Evolutionary conservation across 2,329 filamentous ascomycete species (phyloP).

Genomic region (Ceratocystis papillata): DNA sequence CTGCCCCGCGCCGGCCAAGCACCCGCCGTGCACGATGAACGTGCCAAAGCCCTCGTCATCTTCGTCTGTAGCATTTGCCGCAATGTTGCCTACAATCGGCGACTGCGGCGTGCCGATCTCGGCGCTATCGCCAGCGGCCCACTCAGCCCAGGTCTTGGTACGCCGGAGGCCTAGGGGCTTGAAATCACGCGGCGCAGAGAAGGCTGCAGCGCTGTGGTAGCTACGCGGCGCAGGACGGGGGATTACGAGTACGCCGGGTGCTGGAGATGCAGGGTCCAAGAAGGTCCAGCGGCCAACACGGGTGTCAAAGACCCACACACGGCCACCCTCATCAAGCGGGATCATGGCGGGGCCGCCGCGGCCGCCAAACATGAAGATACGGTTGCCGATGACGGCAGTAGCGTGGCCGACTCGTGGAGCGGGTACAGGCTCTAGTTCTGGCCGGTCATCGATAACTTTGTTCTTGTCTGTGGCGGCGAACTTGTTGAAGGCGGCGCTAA

Average conservation of each 20-base stretch:
- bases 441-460: slow-evolving; percentile 29
- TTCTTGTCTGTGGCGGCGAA: slow-evolving; percentile 32
- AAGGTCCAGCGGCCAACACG: slow-evolving; percentile 52
- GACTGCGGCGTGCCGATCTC: slow-evolving; percentile 48
- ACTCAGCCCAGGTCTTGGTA: slow-evolving; percentile 43
- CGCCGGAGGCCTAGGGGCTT: slow-evolving; percentile 31
- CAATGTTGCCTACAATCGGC: slow-evolving; percentile 47
- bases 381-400: slow-evolving; percentile 53
- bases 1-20: slow-evolving; percentile 47
- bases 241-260: slow-evolving; percentile 34
- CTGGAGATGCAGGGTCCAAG: slow-evolving; percentile 46
- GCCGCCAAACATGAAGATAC: slow-evolving; percentile 73
- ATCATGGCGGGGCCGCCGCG: slow-evolving; percentile 58
- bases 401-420: slow-evolving; percentile 62
- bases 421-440: slow-evolving; percentile 43
- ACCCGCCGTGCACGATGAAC: slow-evolving; percentile 68
- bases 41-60: slow-evolving; percentile 54
- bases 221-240: slow-evolving; percentile 53
- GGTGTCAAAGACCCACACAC: slow-evolving; percentile 67
- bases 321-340: slow-evolving; percentile 61
- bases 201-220: slow-evolving; percentile 55
- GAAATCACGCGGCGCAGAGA: slow-evolving; percentile 46
- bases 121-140: slow-evolving; percentile 45
- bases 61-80: slow-evolving; percentile 48
- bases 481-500: slow-evolving; percentile 30